phyloP scores from a whole-genome alignment of 306 rosid genomes.

The Heteromeles arbutifolia region DNA sequence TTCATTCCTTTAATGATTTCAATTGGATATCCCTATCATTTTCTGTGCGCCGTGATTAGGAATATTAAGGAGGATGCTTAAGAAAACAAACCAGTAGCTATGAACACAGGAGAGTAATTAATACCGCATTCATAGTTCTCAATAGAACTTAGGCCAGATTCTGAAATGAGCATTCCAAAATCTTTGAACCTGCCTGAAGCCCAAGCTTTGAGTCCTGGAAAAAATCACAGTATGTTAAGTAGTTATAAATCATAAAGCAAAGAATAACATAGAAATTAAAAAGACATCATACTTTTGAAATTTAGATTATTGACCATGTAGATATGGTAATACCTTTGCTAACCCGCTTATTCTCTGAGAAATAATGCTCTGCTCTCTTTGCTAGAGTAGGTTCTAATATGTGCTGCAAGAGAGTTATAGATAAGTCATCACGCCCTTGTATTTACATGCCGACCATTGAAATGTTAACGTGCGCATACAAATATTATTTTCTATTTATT shows the following conservation, averaged over 20 bases:
- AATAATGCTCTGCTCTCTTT: conserved; percentile 87
- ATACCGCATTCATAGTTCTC: conserved; percentile 90
- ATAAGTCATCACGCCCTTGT: background rate
- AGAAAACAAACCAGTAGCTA: background rate
- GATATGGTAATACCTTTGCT: conserved; percentile 44
- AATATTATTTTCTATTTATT: no score
- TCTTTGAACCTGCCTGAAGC: conserved; percentile 58
- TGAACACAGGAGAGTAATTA: conserved; percentile 9
- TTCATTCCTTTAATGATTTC: background rate
- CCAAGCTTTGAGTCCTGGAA: conserved; percentile 89
- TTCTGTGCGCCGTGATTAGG: background rate
- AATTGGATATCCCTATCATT: background rate
- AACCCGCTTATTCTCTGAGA: conserved; percentile 86
- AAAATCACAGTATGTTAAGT: conserved; percentile 17
- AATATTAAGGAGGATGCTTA: background rate
- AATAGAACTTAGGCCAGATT: conserved; percentile 89
- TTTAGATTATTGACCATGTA: conserved; percentile 1
- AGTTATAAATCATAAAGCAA: conserved; percentile 4
- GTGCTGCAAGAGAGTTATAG: conserved; percentile 35
- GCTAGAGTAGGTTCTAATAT: conserved; percentile 51
- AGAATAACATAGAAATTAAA: conserved; percentile 1
- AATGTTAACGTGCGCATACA: background rate
- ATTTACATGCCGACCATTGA: background rate
- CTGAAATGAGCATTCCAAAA: conserved; percentile 72
- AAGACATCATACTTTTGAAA: background rate